Evolutionary conservation across 2,329 filamentous ascomycete species (phyloP).

Genomic region (Seiridium unicorne): DNA sequence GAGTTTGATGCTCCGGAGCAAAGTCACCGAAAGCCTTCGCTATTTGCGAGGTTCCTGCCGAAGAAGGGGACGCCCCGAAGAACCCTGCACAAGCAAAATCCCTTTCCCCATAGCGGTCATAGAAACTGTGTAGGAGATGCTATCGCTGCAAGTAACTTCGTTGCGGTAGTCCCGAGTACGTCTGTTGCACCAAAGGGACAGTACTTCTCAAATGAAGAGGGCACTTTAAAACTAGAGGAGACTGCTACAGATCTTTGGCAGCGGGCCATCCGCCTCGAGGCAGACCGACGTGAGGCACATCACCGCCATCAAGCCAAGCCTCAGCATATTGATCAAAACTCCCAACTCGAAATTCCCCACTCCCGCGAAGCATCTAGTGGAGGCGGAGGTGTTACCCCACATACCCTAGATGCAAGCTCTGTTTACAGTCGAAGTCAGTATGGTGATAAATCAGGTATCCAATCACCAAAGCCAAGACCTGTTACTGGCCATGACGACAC

Average conservation of each 20-base stretch:
- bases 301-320: background rate
- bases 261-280: slow-evolving; percentile 11
- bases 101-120: slow-evolving; percentile 3
- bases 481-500: background rate
- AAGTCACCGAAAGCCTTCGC: slow-evolving; percentile 20
- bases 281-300: slow-evolving; percentile 4
- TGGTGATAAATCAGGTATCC: background rate
- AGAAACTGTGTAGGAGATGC: slow-evolving; percentile 7
- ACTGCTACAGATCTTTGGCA: slow-evolving; percentile 12
- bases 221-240: slow-evolving; percentile 8
- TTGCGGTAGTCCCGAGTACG: background rate
- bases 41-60: slow-evolving; percentile 35
- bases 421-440: background rate
- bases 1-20: slow-evolving; percentile 28
- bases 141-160: background rate
- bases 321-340: background rate
- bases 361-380: background rate
- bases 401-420: background rate
- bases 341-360: background rate
- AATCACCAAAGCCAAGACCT: background rate
- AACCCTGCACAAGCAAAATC: slow-evolving; percentile 16
- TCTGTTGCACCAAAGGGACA: background rate
- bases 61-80: slow-evolving; percentile 22
- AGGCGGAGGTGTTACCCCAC: background rate
- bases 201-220: background rate